Evolutionary conservation across 805 yeast species (phyloP).

Genomic region (Candida tallmaniae): DNA sequence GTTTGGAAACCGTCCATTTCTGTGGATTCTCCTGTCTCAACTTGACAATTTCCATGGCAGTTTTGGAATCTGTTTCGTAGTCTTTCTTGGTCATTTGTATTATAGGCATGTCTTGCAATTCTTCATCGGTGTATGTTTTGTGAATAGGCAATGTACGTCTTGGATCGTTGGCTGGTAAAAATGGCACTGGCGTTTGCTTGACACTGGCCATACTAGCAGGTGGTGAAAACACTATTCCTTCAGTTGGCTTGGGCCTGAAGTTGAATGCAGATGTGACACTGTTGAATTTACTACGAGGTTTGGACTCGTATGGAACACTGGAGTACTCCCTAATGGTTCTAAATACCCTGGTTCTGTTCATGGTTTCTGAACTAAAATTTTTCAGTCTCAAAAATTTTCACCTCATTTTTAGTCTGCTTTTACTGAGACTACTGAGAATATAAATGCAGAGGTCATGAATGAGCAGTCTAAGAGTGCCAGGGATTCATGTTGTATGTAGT

Average conservation of each 20-base stretch:
- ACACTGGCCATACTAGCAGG: conserved; percentile 49
- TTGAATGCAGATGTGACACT: conserved; percentile 61
- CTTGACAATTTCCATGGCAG: conserved; percentile 51
- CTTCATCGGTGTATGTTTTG: conserved; percentile 27
- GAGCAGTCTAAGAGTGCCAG: no score
- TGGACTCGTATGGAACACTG: conserved; percentile 28
- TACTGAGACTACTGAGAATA: no score
- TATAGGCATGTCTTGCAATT: conserved; percentile 37
- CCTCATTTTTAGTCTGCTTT: no score
- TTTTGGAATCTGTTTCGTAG: conserved; percentile 54
- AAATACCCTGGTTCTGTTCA: not conserved
- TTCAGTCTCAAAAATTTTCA: not conserved
- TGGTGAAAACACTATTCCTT: conserved; percentile 62
- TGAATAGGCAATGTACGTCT: conserved; percentile 38
- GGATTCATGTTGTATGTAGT: no score
- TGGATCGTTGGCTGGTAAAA: conserved; percentile 59
- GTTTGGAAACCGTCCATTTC: conserved; percentile 55
- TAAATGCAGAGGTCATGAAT: no score
- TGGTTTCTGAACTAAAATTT: not conserved
- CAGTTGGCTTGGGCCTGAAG: conserved; percentile 47
- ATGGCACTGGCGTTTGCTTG: conserved; percentile 63
- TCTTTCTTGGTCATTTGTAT: conserved; percentile 36
- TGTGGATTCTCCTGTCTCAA: conserved; percentile 57
- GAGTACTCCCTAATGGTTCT: conserved; percentile 7
- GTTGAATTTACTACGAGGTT: conserved; percentile 55